A percentile compares a stretch with the other conserved stretches of the same genome.
Evolutionary conservation across 345 rosid species (phyloP).

Genomic region (Tarenaya hassleriana): DNA sequence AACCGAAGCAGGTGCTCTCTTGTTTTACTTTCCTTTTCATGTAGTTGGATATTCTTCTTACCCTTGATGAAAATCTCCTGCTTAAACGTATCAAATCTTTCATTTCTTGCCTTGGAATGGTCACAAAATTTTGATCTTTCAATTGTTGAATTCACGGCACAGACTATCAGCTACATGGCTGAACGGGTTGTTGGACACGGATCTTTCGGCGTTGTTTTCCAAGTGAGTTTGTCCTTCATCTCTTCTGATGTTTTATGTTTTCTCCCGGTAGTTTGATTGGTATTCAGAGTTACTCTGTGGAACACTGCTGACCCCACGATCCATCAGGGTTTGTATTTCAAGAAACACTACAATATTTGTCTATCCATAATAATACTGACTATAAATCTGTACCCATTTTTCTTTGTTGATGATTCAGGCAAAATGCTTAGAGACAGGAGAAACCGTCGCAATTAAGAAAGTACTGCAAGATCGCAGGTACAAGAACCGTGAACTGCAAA

Average conservation of each 20-base stretch:
- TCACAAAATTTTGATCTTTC: not conserved
- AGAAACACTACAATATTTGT: too few species aligned
- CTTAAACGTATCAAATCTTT: too few species aligned
- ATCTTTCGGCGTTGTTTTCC: conserved; percentile 96
- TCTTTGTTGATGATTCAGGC: conserved; percentile 41
- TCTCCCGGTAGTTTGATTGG: too few species aligned
- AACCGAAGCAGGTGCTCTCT: conserved; percentile 87
- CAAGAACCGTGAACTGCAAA: conserved; percentile 94
- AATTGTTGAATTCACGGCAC: conserved; percentile 20
- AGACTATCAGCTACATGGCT: conserved; percentile 99
- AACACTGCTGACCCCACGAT: too few species aligned
- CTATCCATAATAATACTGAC: not conserved
- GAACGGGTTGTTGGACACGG: conserved; percentile 98
- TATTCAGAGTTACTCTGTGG: too few species aligned
- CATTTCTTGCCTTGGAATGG: too few species aligned
- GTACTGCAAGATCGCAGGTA: conserved; percentile 93
- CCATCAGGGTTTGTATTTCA: too few species aligned
- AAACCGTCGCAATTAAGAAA: conserved; percentile 94
- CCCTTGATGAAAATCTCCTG: too few species aligned
- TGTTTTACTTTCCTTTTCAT: too few species aligned
- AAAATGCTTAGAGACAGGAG: conserved; percentile 91
- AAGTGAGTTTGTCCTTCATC: conserved; percentile 38
- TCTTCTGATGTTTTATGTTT: not conserved
- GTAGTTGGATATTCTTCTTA: too few species aligned
- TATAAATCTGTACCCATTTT: too few species aligned